A percentile compares a stretch with the other conserved stretches of the same genome.
phyloP scores from a whole-genome alignment of 2,329 filamentous ascomycete genomes.

The Nigrospora oryzae region DNA sequence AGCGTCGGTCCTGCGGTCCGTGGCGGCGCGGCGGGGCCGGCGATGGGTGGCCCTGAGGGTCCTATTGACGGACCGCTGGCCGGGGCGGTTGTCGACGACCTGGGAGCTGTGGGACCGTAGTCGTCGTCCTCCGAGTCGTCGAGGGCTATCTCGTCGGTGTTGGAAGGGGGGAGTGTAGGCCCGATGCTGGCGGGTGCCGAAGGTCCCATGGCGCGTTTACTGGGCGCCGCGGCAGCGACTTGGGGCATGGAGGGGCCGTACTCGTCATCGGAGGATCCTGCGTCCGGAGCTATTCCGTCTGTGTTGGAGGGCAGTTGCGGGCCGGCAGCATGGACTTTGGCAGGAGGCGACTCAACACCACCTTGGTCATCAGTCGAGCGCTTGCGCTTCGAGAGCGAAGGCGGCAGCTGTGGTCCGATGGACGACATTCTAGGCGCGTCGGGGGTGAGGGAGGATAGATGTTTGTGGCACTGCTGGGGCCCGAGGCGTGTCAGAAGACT shows the following conservation, averaged over 20 bases:
- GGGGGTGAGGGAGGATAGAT: too few species aligned
- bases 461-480: too few species aligned
- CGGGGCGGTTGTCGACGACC: neutral
- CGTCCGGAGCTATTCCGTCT: constrained; percentile 38
- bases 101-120: constrained; percentile 19
- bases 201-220: neutral
- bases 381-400: constrained; percentile 58
- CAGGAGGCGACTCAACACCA: constrained; percentile 28
- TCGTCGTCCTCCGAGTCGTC: constrained; percentile 26
- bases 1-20: too few species aligned
- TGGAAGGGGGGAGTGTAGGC: constrained; percentile 25
- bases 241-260: constrained; percentile 20
- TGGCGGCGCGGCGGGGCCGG: too few species aligned
- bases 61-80: constrained; percentile 6
- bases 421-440: constrained; percentile 44
- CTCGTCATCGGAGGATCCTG: constrained; percentile 30
- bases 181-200: constrained; percentile 1
- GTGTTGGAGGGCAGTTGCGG: constrained; percentile 35
- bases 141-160: constrained; percentile 39
- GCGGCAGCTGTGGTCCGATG: constrained; percentile 62
- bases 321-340: constrained; percentile 32
- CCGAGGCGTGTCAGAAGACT: too few species aligned
- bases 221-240: neutral
- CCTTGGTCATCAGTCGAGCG: constrained; percentile 37
- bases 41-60: too few species aligned